Conservation (phyloP, 805 yeast genomes). For the Monosporozyma siamensis region DNA sequence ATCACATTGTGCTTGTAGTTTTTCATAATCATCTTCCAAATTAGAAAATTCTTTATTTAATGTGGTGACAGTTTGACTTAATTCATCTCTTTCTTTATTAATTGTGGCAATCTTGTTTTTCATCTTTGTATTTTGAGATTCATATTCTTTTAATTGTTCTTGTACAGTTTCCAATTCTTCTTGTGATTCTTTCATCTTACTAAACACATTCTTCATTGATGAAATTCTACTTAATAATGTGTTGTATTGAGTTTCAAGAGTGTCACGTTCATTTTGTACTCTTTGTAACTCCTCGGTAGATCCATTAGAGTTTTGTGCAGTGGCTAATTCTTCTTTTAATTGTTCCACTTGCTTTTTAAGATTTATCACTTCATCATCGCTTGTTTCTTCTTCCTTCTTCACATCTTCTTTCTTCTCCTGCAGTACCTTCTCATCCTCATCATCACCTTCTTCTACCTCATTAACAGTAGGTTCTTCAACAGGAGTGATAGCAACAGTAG, state of each 20-base stretch:
- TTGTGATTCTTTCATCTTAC: slow-evolving; percentile 65
- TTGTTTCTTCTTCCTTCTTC: neutral
- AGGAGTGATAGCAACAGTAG: too few relatives aligned
- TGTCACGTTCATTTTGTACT: slow-evolving; percentile 44
- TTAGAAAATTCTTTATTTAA: slow-evolving; percentile 36
- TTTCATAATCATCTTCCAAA: slow-evolving; percentile 43
- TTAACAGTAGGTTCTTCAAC: neutral
- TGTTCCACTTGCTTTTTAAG: neutral
- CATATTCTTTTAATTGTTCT: slow-evolving; percentile 41
- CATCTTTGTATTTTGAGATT: slow-evolving; percentile 33
- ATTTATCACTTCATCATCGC: neutral
- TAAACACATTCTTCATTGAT: slow-evolving; percentile 64
- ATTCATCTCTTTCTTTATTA: slow-evolving; percentile 29
- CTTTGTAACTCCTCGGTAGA: slow-evolving; percentile 25
- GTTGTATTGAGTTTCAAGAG: slow-evolving; percentile 51
- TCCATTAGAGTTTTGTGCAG: neutral
- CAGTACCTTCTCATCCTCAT: neutral
- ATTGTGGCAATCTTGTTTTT: slow-evolving; percentile 28
- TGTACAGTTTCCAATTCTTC: slow-evolving; percentile 48
- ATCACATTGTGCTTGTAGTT: slow-evolving; percentile 47
- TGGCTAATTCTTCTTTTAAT: neutral
- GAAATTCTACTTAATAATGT: slow-evolving; percentile 52
- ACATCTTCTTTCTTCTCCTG: neutral
- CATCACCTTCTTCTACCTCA: neutral
- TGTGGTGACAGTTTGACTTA: slow-evolving; percentile 27